phyloP scores from a whole-genome alignment of 1,284 basidiomycete species.

The Irpex lacteus region DNA sequence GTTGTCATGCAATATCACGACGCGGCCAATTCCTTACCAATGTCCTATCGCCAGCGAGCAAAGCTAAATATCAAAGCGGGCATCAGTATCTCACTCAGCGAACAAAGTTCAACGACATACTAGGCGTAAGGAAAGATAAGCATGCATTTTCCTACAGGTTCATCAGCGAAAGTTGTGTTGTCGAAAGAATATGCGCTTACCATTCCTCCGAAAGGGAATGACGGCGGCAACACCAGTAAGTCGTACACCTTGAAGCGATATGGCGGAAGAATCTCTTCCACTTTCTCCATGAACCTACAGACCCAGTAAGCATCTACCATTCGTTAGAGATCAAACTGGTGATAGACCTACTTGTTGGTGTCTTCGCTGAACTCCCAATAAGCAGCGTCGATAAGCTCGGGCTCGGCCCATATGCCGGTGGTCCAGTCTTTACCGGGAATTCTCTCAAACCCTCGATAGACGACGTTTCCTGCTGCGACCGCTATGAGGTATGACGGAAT shows the following conservation, averaged over 20 bases:
- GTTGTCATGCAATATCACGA: slow-evolving; percentile 64
- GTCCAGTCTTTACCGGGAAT: slow-evolving; percentile 69
- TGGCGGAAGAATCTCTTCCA: slow-evolving; percentile 70
- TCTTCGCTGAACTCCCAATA: slow-evolving; percentile 91
- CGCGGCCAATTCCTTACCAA: slow-evolving; percentile 80
- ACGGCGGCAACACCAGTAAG: slow-evolving; percentile 88
- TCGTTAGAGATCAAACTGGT: too few relatives aligned
- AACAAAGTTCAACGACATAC: slow-evolving; percentile 34
- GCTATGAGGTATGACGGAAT: slow-evolving; percentile 89
- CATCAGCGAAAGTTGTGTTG: neutral
- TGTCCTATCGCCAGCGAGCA: slow-evolving; percentile 80
- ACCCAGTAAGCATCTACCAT: neutral
- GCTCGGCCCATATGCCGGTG: slow-evolving; percentile 89
- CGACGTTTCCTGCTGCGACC: slow-evolving; percentile 81
- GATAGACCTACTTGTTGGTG: slow-evolving; percentile 60
- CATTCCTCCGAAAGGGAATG: slow-evolving; percentile 93
- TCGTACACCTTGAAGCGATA: slow-evolving; percentile 94
- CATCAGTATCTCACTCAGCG: neutral
- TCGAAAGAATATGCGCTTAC: slow-evolving; percentile 34
- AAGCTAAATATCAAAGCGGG: slow-evolving; percentile 38
- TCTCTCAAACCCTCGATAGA: slow-evolving; percentile 66
- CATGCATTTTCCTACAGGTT: slow-evolving; percentile 72
- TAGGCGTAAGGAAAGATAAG: slow-evolving; percentile 85
- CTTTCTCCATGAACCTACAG: slow-evolving; percentile 68
- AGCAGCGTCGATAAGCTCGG: slow-evolving; percentile 74